These are phyloP conservation scores for Globisporangium nodosum DNA, from an alignment of 352 stramenopile species.

Conservation along the genomic window DNA sequence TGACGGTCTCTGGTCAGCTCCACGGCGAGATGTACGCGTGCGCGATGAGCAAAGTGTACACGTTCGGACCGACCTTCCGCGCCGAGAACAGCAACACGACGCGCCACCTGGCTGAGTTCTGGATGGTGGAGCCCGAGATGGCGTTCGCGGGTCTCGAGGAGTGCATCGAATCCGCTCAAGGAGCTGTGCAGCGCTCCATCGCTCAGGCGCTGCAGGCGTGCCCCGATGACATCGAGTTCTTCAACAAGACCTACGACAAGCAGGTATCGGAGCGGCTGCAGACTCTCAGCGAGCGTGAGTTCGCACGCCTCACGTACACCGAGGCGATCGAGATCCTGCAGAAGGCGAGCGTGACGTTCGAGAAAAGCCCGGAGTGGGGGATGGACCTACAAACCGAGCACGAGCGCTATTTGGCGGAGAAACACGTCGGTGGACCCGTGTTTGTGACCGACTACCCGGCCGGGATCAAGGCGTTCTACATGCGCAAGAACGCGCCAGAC, in stretches of 20 bases:
- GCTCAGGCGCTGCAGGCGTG: conserved; percentile 77
- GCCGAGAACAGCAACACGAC: conserved; percentile 98
- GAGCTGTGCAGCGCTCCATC: conserved; percentile 88
- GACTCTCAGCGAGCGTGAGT: conserved; percentile 78
- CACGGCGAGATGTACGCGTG: conserved; percentile 96
- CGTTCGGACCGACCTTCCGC: conserved; percentile 98
- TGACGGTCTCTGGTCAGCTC: conserved; percentile 92
- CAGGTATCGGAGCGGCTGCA: conserved; percentile 80
- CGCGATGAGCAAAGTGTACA: conserved; percentile 98
- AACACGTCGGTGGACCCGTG: conserved; percentile 65
- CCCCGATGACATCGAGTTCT: conserved; percentile 91
- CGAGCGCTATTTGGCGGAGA: conserved; percentile 93
- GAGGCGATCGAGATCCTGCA: conserved; percentile 93
- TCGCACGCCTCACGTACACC: conserved; percentile 93
- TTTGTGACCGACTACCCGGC: conserved; percentile 99
- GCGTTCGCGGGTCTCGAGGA: conserved; percentile 69
- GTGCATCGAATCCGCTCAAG: conserved; percentile 93
- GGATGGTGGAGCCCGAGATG: conserved; percentile 97
- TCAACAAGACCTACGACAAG: conserved; percentile 88
- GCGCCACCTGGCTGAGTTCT: conserved; percentile 96
- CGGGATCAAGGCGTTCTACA: conserved; percentile 99
- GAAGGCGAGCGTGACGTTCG: conserved; percentile 76
- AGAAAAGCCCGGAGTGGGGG: conserved; percentile 86
- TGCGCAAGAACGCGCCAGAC: conserved; percentile 92
- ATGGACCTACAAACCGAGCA: conserved; percentile 98